Evolutionary conservation across 306 rosid genomes (phyloP).

Genomic region (Prunus dulcis): DNA sequence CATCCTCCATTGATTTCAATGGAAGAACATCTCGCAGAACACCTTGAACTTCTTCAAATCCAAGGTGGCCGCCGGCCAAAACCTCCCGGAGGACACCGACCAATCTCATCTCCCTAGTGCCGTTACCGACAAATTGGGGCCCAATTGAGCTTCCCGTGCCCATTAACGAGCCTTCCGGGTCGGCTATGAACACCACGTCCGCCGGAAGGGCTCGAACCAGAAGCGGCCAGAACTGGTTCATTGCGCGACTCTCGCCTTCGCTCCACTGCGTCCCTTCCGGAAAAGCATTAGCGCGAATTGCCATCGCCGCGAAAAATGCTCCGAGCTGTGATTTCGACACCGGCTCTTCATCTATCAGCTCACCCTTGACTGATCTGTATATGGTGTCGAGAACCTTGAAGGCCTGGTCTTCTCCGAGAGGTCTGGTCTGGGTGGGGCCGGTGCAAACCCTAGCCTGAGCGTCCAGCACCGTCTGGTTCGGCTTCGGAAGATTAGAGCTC

Average conservation of each 20-base stretch:
- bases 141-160: slow-evolving; percentile 78
- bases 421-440: slow-evolving; percentile 84
- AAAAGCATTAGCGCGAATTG: slow-evolving; percentile 85
- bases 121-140: slow-evolving; percentile 68
- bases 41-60: slow-evolving; percentile 94
- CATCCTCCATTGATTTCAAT: slow-evolving; percentile 32
- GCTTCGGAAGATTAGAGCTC: slow-evolving; percentile 39
- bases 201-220: slow-evolving; percentile 75
- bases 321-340: slow-evolving; percentile 91
- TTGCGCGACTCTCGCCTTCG: slow-evolving; percentile 85
- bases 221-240: slow-evolving; percentile 80
- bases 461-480: slow-evolving; percentile 80
- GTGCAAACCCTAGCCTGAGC: slow-evolving; percentile 96
- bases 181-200: slow-evolving; percentile 79
- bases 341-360: slow-evolving; percentile 52
- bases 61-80: slow-evolving; percentile 92
- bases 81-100: slow-evolving; percentile 95
- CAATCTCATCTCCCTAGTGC: slow-evolving; percentile 79
- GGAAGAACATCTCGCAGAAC: slow-evolving; percentile 81
- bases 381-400: slow-evolving; percentile 77
- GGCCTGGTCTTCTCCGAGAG: slow-evolving; percentile 80
- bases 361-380: slow-evolving; percentile 69
- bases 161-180: slow-evolving; percentile 88
- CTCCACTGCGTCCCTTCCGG: slow-evolving; percentile 98
- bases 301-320: slow-evolving; percentile 92